These are phyloP conservation scores for Scolecobasidium constrictum DNA, from an alignment of 2,329 filamentous ascomycete species.

Conservation along the genomic window DNA sequence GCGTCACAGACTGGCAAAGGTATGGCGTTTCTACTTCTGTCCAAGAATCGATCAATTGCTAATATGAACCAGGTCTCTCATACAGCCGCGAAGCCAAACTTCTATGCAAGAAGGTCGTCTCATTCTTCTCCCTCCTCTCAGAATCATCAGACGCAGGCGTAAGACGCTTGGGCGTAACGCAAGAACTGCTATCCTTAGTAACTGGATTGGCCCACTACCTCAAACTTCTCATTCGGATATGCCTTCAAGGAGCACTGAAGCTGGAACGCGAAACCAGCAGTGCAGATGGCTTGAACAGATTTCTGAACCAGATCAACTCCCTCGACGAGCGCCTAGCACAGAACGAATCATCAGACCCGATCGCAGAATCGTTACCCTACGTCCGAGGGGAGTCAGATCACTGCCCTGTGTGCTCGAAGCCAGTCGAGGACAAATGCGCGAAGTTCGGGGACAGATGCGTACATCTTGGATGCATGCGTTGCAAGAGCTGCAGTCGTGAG, in stretches of 20 bases:
- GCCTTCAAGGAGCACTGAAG: conserved; percentile 83
- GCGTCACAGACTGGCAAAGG: conserved; percentile 61
- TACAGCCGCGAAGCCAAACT: conserved; percentile 96
- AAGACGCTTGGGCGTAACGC: conserved; percentile 86
- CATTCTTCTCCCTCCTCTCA: conserved; percentile 89
- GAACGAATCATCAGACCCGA: conserved; percentile 46
- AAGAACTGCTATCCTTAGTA: conserved; percentile 93
- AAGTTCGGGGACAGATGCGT: conserved; percentile 65
- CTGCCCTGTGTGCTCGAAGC: conserved; percentile 68
- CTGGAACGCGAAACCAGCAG: conserved; percentile 74
- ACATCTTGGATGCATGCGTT: conserved; percentile 69
- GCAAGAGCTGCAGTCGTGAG: conserved; percentile 61
- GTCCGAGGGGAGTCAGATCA: conserved; percentile 52
- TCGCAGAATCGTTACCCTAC: conserved; percentile 29
- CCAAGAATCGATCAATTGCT: conserved; percentile 9
- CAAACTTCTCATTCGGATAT: conserved; percentile 94
- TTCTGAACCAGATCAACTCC: conserved; percentile 72
- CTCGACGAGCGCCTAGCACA: conserved; percentile 64
- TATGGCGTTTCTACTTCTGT: conserved; percentile 29
- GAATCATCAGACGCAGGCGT: conserved; percentile 90
- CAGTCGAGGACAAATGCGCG: conserved; percentile 90
- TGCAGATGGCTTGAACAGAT: conserved; percentile 65
- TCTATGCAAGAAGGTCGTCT: conserved; percentile 98
- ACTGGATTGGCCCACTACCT: conserved; percentile 95
- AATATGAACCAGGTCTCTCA: conserved; percentile 54